Percentiles rank a stretch among this genome's conserved stretches.
phyloP scores from a whole-genome alignment of 176 grass and related monocot species.

The Dactylis glomerata region DNA sequence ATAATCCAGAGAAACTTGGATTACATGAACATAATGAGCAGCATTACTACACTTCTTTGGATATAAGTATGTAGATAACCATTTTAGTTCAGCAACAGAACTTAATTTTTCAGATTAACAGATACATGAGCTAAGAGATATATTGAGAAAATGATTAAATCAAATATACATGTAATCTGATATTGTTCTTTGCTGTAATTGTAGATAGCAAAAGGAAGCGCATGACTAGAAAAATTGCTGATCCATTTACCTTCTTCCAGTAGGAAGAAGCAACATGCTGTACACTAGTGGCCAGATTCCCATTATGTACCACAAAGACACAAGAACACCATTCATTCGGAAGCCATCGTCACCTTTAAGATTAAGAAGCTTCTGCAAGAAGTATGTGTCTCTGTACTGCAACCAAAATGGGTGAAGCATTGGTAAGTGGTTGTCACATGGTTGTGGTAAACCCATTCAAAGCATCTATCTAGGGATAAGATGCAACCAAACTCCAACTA shows the following conservation, averaged over 20 bases:
- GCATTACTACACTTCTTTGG: not conserved
- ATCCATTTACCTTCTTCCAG: conserved; percentile 55
- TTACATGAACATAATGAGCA: conserved; percentile 4
- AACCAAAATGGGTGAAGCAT: conserved; percentile 13
- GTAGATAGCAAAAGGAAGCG: not conserved
- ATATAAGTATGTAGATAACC: not conserved
- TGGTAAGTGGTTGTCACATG: not conserved
- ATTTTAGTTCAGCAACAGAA: not conserved
- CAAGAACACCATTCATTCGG: conserved; percentile 79
- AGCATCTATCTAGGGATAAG: not conserved
- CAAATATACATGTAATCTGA: not conserved
- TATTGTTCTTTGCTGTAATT: not conserved
- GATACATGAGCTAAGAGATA: not conserved
- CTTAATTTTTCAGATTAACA: not conserved
- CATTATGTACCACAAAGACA: conserved; percentile 90
- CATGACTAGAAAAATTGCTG: not conserved
- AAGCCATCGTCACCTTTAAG: conserved; percentile 85
- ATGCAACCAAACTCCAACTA: not conserved
- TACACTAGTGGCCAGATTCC: conserved; percentile 87
- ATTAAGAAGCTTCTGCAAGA: conserved; percentile 74
- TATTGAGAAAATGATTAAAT: not conserved
- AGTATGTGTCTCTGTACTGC: conserved; percentile 87
- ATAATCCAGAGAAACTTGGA: not conserved
- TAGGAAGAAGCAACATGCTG: conserved; percentile 78
- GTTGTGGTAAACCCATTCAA: not conserved